Base-by-base conservation (phyloP, 169 alveolate genomes). In the Plasmodium billcollinsi region DNA sequence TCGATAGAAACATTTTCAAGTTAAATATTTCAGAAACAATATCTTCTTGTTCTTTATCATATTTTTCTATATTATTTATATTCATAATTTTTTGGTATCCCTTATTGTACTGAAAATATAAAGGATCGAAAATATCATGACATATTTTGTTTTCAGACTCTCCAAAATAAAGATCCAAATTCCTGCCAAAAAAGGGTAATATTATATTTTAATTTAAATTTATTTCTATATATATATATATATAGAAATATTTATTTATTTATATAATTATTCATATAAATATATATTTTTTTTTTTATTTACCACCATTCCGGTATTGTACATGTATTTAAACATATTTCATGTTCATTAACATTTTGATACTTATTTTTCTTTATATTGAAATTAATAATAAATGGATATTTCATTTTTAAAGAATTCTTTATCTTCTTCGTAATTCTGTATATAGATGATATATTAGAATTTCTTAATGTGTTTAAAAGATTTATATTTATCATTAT, bases 321-420 rank as follows among this genome's bases (percentile, higher is more conserved):
- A 62, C 54, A 69, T 69, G 61, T 83, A 20, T 29, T 26, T 83
- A 83, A 20, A 20, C 58, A 72, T 14, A 83, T 58, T 7, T 83
- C 15, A 33, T 58, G 24, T n/a, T 24, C 56, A 39, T 39, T 39
- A 20, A 45, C 18, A 9, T 21, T 69, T 56, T 69, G 73, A 76
- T 65, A 49, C 21, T 62, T 76, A 26, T 26, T 73, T 50, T 69
- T 29, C 7, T 83, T 59, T 6, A 69, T 56, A 50, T 72, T 83
- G 33, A 83, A 70, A 62, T 49, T 83, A 83, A 83, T 54, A 69
- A 83, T 83, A 26, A 83, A 83, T 20, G 91, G 91, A 6, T 69
- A 83, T 24, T 83, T 83, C 52, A 67, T 8, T 29, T 54, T 54
- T 73, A 83, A 56, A 2, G 91, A 83, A n/a, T 70, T 83, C 56